These are phyloP conservation scores for Leishmania arabica DNA, from an alignment of 208 protist species.

Conservation along the genomic window DNA sequence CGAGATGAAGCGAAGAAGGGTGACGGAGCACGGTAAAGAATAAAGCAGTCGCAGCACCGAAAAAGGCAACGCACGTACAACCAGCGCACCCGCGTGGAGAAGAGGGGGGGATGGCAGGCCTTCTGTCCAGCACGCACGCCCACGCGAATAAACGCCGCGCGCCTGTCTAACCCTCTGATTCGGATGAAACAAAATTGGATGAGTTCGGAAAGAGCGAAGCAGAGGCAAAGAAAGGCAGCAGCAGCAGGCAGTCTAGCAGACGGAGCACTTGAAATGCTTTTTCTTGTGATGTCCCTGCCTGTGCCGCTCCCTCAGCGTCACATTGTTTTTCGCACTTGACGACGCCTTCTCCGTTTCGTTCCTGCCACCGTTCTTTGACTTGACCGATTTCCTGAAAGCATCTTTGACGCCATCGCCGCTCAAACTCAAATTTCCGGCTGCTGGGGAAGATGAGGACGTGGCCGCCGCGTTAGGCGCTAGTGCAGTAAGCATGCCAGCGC, in stretches of 20 bases:
- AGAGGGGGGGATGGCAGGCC: background rate
- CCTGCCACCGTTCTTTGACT: background rate
- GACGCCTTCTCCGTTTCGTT: constrained; percentile 13
- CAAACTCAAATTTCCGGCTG: background rate
- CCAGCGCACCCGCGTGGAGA: background rate
- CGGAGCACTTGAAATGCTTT: constrained; percentile 24
- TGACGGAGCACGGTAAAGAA: background rate
- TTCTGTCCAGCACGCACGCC: background rate
- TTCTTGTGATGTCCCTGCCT: constrained; percentile 16
- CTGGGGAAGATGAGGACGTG: background rate
- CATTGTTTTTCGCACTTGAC: constrained; percentile 9
- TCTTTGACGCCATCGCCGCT: background rate
- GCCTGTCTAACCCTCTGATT: background rate
- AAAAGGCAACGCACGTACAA: background rate
- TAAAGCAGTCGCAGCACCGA: background rate
- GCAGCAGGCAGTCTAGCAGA: constrained; percentile 3
- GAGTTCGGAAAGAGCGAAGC: background rate
- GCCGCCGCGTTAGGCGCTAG: background rate
- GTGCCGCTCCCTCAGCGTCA: constrained; percentile 19
- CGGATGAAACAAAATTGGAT: background rate
- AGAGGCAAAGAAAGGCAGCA: background rate
- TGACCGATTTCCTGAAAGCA: background rate
- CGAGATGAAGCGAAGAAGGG: background rate
- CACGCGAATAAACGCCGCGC: too few relatives aligned
- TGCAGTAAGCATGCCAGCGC: background rate